A percentile compares a stretch with the other conserved stretches of the same genome.
These are phyloP conservation scores for Dunaliella primolecta DNA, from an alignment of 139 green algal species.

Conservation along the genomic window DNA sequence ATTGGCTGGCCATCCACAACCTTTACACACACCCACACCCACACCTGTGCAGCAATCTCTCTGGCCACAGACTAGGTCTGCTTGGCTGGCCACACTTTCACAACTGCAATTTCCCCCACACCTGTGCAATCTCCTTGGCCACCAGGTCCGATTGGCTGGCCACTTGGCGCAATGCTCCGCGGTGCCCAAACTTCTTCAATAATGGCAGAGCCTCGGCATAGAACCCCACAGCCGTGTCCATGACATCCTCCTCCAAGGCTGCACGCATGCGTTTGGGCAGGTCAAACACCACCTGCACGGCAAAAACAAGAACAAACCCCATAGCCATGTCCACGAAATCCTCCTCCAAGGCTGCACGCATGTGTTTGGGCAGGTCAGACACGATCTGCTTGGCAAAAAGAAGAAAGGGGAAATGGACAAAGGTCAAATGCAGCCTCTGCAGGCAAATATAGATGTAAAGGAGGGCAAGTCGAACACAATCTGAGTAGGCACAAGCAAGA, in stretches of 20 bases:
- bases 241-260: constrained; percentile 61
- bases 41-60: no score
- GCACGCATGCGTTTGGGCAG: constrained; percentile 65
- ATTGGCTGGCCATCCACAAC: no score
- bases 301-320: no score
- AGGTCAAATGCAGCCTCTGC: no score
- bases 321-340: not conserved
- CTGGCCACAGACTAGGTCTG: no score
- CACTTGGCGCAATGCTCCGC: constrained; percentile 58
- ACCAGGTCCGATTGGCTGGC: constrained; percentile 54
- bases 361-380: constrained; percentile 71
- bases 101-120: not conserved
- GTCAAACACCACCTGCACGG: constrained; percentile 62
- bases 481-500: no score
- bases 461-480: no score
- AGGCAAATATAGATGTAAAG: no score
- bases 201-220: constrained; percentile 75
- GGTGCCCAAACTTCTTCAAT: constrained; percentile 70
- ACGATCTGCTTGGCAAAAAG: constrained; percentile 59
- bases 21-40: no score
- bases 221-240: constrained; percentile 66
- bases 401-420: not conserved
- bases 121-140: constrained; percentile 43
- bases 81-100: not conserved
- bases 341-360: constrained; percentile 51